Conservation (phyloP, 768 basidiomycete genomes). For the Agaricus sinodeliciosus region DNA sequence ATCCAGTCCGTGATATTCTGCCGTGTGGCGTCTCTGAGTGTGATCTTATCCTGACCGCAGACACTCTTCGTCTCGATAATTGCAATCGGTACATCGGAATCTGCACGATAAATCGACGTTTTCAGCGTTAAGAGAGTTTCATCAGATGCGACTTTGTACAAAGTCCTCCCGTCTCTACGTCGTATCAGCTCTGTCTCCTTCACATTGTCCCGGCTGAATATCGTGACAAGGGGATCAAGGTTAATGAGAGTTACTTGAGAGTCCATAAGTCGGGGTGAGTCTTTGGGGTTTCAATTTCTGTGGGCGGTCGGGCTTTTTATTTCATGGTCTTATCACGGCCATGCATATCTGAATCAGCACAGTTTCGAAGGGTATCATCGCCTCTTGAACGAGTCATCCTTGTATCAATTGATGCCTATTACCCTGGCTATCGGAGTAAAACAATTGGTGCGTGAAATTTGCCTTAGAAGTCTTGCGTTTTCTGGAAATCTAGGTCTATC, state of each 20-base stretch:
- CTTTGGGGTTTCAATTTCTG: no score
- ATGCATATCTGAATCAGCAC: no score
- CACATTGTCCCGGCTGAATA: background rate
- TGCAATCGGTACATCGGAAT: background rate
- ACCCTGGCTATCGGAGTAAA: no score
- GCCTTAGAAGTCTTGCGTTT: no score
- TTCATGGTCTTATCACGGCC: no score
- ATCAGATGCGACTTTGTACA: conserved; percentile 5
- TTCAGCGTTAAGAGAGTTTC: background rate
- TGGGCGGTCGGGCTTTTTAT: no score
- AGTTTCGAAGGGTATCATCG: no score
- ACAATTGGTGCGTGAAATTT: no score
- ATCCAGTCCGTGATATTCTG: conserved; percentile 1
- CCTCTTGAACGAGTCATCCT: no score
- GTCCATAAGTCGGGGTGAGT: background rate
- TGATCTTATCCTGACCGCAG: conserved; percentile 1
- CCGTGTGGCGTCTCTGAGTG: background rate
- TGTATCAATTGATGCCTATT: no score
- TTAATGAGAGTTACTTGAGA: conserved; percentile 5
- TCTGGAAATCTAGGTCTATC: no score
- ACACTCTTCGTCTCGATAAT: conserved; percentile 1
- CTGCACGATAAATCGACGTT: background rate
- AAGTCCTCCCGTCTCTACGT: background rate
- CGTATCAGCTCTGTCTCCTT: background rate
- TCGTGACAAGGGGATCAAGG: background rate